Percentiles rank a stretch among this genome's conserved stretches.
Evolutionary conservation across 2,329 filamentous ascomycete species (phyloP).

Genomic region (Calonectria crousiana): DNA sequence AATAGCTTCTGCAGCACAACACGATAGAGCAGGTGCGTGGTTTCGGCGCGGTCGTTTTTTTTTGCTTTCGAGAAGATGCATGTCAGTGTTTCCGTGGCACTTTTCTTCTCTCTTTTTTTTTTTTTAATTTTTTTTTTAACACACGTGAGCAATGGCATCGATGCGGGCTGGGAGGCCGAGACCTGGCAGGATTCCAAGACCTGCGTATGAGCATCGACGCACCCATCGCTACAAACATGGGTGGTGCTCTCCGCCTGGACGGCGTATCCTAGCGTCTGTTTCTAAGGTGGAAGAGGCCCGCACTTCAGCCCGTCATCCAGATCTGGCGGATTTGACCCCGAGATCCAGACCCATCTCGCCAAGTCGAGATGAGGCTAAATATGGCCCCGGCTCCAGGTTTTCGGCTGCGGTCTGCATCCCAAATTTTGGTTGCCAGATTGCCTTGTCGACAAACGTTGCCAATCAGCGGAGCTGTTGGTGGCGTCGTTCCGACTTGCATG

Average conservation of each 20-base stretch:
- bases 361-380: background rate
- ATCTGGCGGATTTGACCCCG: background rate
- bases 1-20: background rate
- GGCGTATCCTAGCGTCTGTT: background rate
- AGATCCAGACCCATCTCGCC: background rate
- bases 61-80: background rate
- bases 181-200: background rate
- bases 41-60: background rate
- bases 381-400: background rate
- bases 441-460: background rate
- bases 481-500: background rate
- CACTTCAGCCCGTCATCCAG: background rate
- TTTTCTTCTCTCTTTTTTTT: no score
- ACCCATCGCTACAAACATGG: background rate
- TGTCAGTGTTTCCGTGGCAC: background rate
- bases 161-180: background rate
- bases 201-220: background rate
- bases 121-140: no score
- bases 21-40: background rate
- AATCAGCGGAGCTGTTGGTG: background rate
- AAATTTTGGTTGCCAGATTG: background rate
- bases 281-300: background rate
- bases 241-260: background rate
- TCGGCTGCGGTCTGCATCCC: background rate
- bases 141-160: background rate